A percentile compares a stretch with the other conserved stretches of the same genome.
These are phyloP conservation scores for Trichophaea hybrida DNA, from an alignment of 2,329 filamentous ascomycete species.

Conservation along the genomic window DNA sequence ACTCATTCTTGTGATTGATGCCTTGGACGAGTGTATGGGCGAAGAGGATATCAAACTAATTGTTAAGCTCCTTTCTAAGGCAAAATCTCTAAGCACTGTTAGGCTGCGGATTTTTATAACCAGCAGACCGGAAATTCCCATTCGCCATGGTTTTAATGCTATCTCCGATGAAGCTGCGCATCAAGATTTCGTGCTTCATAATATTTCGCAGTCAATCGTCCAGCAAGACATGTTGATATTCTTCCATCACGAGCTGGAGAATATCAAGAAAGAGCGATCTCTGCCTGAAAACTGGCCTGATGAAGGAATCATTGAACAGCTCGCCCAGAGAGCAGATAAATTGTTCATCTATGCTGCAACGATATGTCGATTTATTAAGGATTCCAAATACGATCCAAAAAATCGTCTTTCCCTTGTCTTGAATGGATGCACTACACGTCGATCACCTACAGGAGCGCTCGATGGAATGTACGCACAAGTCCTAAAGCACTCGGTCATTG, in stretches of 20 bases:
- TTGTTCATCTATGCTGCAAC: constrained; percentile 28
- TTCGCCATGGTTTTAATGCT: constrained; percentile 19
- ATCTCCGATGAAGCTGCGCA: background rate
- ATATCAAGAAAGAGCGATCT: constrained; percentile 13
- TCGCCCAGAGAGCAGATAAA: constrained; percentile 21
- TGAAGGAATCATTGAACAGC: constrained; percentile 13
- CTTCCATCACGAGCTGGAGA: constrained; percentile 15
- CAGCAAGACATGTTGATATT: constrained; percentile 27
- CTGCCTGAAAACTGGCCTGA: constrained; percentile 17
- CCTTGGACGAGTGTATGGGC: constrained; percentile 28
- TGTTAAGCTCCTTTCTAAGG: constrained; percentile 5
- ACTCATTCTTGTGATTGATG: constrained; percentile 27
- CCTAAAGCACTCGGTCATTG: background rate
- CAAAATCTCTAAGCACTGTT: constrained; percentile 11
- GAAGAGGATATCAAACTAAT: constrained; percentile 21
- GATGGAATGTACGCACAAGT: constrained; percentile 1
- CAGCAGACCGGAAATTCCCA: constrained; percentile 23
- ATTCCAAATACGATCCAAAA: constrained; percentile 1
- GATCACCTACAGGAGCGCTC: background rate
- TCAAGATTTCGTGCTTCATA: constrained; percentile 9
- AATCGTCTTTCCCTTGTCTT: constrained; percentile 8
- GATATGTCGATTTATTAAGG: constrained; percentile 27
- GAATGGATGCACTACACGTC: background rate
- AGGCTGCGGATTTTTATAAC: constrained; percentile 24
- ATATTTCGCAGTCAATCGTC: constrained; percentile 16